Base-by-base conservation (phyloP, 352 stramenopile species). In the Globisporangium canariense region DNA sequence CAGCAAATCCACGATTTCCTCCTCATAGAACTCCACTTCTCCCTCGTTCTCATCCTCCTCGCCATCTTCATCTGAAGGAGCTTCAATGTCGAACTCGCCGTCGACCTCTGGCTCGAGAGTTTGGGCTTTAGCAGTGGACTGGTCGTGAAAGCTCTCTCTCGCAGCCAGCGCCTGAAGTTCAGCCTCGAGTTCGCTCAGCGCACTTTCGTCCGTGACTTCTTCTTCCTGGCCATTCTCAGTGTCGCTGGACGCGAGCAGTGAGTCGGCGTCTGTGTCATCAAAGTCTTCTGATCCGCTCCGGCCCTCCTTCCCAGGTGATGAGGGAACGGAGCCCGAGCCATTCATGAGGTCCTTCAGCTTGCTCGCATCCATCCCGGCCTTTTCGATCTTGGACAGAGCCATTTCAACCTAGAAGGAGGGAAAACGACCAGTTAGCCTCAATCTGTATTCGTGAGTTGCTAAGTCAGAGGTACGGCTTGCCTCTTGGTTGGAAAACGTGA, bases 401-500 rank as follows among this genome's bases (percentile, higher is more conserved):
- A 88, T 84, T 30, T 92, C 79, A 7, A 90, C 34, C 83, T 89
- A 60, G 14, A 58, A 28, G 8, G 1, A 34, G 9, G 16, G 41
- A 34, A 32, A 11, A 14, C 14, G 4, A 1, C 5, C 16, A 30
- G 32, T 46, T 46, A 46, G 18, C 9, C 36, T 28, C 25, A 28
- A 57, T 40, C 43, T 49, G 14, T 6, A 30, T 7, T 43, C 18
- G 22, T 8, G 13, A 20, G 22, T 18, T 9, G 7, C 7, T 28
- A 43, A 28, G 4, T 41, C 28, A 11, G 28, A 9, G 16, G 14
- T 25, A 18, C 28, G 5, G 51, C 62, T 28, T 60, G 89, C 83
- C 61, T 92, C 81, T 68, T 89, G 81, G 40, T 85, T 88, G 8
- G 81, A 90, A 41, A 89, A 90, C 40, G 61, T 71, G 40, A 81